Evolutionary conservation across 1,139 yeast species (phyloP), one percentile per base, ranked within the genome.

Genomic region (Geotrichum australiense): DNA sequence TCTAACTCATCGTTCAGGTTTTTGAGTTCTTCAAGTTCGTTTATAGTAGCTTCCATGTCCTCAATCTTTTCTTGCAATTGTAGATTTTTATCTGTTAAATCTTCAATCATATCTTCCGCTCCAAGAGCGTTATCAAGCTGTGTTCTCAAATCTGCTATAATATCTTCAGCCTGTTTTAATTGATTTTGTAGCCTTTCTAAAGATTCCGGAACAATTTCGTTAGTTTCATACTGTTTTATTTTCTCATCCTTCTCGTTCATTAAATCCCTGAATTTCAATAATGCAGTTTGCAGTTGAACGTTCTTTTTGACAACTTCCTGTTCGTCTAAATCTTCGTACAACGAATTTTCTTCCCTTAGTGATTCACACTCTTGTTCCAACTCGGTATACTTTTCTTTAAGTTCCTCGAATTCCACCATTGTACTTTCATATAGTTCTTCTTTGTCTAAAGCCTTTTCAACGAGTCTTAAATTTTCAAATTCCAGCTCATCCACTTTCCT

Each of bases 1-100:
- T 82, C 91, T n/a, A 84, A 63, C 48, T 79, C 80, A 42, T 68
- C 73, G 46, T 78, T 80, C 14, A 83, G 59, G 34, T 71, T 76
- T 46, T 73, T 76, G 18, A 82, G 57, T 42, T 78, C 78, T 39
- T 73, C 78, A 29, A 80, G 63, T 46, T 83, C 87, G 4, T 66
- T 66, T 1, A 80, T 63, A 0, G 74, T 68, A 8, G 43, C 55
- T 34, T 67, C 61, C 29, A 78, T 59, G 14, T 56, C 57, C 2
- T 54, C 54, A 12, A 76, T 63, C 39, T 70, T 63, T 18, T 60
- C 64, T 8, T 54, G 56, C 18, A 79, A 61, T 16, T 62, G 68
- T 11, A 73, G 63, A 50, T 81, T 82, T 48, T 78, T 71, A 5
- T 65, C 60, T 0, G 81, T 75, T 39, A 82, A 61, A 20, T 64